Conservation (phyloP, 345 rosid genomes). For the Arabis alpina region DNA sequence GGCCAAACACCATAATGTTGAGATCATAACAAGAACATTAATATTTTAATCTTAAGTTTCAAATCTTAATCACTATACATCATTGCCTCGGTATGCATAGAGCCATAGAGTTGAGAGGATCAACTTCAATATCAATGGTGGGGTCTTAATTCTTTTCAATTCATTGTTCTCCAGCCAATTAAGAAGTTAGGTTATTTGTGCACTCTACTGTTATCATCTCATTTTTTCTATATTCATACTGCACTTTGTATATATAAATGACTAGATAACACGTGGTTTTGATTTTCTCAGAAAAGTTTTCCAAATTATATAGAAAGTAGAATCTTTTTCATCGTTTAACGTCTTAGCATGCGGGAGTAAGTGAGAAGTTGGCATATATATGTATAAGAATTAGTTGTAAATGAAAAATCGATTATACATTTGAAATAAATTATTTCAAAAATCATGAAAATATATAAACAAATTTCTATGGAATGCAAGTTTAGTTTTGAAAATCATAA, state of each 20-base stretch:
- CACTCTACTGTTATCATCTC: constrained; percentile 22
- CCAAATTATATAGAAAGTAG: background rate
- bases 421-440: too few relatives aligned
- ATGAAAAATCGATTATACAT: too few relatives aligned
- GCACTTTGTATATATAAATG: background rate
- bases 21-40: constrained; percentile 20
- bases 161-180: constrained; percentile 37
- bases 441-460: background rate
- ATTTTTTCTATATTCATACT: background rate
- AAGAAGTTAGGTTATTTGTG: constrained; percentile 32
- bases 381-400: too few relatives aligned
- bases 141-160: constrained; percentile 15
- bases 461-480: too few relatives aligned
- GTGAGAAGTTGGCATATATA: background rate
- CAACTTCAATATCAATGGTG: constrained; percentile 31
- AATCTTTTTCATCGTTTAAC: background rate
- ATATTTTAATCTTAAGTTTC: constrained; percentile 1
- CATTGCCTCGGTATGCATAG: constrained; percentile 19
- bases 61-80: constrained; percentile 32
- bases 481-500: too few relatives aligned
- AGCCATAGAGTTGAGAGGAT: constrained; percentile 26
- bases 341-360: background rate
- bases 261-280: constrained; percentile 31
- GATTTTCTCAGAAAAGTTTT: constrained; percentile 1
- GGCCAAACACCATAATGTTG: constrained; percentile 35